A percentile compares a stretch with the other conserved stretches of the same genome.
Conservation (phyloP, 495 filamentous ascomycete species). For the Penicillium salamii region DNA sequence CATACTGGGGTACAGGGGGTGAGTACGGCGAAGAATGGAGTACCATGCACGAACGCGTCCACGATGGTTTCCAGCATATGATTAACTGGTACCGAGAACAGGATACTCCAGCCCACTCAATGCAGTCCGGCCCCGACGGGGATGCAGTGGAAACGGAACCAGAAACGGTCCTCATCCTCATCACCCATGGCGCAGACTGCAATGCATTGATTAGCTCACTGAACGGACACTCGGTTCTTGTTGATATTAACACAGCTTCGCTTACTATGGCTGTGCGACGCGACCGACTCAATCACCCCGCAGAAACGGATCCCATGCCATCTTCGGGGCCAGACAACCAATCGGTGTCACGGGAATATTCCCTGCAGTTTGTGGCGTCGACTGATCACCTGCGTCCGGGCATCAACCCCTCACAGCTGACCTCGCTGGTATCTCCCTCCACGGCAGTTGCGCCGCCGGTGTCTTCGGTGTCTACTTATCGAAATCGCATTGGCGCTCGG, state of each 20-base stretch:
- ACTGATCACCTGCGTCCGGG: slow-evolving; percentile 74
- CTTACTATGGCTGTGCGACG: slow-evolving; percentile 85
- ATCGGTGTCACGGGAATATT: slow-evolving; percentile 60
- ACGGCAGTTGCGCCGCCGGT: slow-evolving; percentile 19
- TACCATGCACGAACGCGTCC: slow-evolving; percentile 85
- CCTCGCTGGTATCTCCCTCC: slow-evolving; percentile 29
- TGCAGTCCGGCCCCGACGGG: slow-evolving; percentile 44
- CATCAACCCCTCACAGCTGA: slow-evolving; percentile 31
- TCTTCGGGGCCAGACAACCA: slow-evolving; percentile 21
- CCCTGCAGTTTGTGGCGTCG: slow-evolving; percentile 71
- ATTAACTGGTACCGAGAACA: slow-evolving; percentile 76
- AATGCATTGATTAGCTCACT: slow-evolving; percentile 93
- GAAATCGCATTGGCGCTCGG: slow-evolving; percentile 29
- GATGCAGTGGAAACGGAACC: slow-evolving; percentile 69
- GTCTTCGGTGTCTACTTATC: slow-evolving; percentile 28
- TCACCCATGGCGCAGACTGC: slow-evolving; percentile 96
- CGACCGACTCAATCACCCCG: slow-evolving; percentile 31
- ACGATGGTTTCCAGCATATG: slow-evolving; percentile 70
- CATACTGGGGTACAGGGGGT: slow-evolving; percentile 83
- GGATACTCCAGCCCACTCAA: slow-evolving; percentile 23
- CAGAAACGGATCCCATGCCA: slow-evolving; percentile 15
- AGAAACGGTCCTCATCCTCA: slow-evolving; percentile 82
- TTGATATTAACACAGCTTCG: slow-evolving; percentile 86
- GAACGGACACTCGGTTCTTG: slow-evolving; percentile 80
- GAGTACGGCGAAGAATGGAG: slow-evolving; percentile 93